phyloP scores from a whole-genome alignment of 768 basidiomycete genomes.

The Phaffia australis region DNA sequence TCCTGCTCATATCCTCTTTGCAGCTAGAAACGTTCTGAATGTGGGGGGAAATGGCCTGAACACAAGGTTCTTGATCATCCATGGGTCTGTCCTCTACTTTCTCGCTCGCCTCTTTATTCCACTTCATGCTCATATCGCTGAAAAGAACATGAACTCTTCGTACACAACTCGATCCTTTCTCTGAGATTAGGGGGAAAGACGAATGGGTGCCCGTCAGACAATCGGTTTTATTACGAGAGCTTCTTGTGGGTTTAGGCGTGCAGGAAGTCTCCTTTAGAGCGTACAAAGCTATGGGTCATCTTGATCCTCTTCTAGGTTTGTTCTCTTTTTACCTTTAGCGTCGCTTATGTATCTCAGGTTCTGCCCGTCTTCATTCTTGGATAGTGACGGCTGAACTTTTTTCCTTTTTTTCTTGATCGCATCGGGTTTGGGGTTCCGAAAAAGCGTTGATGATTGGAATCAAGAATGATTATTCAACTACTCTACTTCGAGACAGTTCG shows the following conservation, averaged over 20 bases:
- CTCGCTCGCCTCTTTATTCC: no score
- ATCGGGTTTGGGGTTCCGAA: no score
- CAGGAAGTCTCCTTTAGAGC: slow-evolving; percentile 8
- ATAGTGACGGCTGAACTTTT: not conserved
- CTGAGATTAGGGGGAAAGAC: slow-evolving; percentile 7
- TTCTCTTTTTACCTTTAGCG: not conserved
- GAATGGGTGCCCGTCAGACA: slow-evolving; percentile 9
- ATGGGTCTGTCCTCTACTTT: slow-evolving; percentile 6
- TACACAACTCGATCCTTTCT: not conserved
- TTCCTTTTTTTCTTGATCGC: not conserved
- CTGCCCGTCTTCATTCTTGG: not conserved
- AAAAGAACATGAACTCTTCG: no score
- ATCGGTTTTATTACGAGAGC: slow-evolving; percentile 12
- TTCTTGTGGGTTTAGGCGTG: slow-evolving; percentile 12
- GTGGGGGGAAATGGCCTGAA: not conserved
- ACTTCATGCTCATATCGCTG: not conserved
- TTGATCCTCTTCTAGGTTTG: slow-evolving; percentile 4
- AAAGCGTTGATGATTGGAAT: slow-evolving; percentile 11
- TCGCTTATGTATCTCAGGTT: not conserved
- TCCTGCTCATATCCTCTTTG: slow-evolving; percentile 10
- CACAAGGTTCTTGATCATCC: slow-evolving; percentile 14
- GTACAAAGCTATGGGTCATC: slow-evolving; percentile 12
- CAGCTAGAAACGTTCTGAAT: slow-evolving; percentile 18
- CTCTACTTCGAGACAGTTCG: slow-evolving; percentile 8
- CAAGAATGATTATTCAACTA: not conserved